Evolutionary conservation across 192 early-diverging fungal species (phyloP), one percentile per base, ranked within the genome.

Genomic region (Coemansia erecta): DNA sequence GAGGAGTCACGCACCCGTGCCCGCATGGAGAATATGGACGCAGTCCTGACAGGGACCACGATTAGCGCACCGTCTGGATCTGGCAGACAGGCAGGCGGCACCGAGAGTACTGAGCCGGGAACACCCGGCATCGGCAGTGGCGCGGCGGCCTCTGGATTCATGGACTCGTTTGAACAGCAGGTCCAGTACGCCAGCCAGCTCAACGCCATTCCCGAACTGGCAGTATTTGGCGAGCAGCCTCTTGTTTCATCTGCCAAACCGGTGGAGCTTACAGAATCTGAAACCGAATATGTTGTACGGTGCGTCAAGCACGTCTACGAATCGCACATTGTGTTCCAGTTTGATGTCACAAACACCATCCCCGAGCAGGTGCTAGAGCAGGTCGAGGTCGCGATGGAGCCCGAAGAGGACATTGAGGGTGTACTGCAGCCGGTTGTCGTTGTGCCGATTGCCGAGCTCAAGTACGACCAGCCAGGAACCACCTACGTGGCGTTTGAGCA

Each of bases 221-320:
- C 89, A 6, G 77, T 84, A 18, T 88, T 95, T 61, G 94, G 94
- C 31, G 68, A 47, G 18, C 68, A 66, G 56, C 76, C 85, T 21
- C 70, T 97, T 56, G 94, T 93, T 62, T 92, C 89, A 17, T 93
- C 88, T 52, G 53, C 54, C 43, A 83, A 85, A 64, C 78, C 88
- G n/a, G 82, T 87, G 17, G 86, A 85, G 54, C 79, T 98, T 19
- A 97, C 94, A 15, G 97, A 99, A 67, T 81, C 86, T 11, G 97
- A 98, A 73, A 94, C 92, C 11, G 97, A 99, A 73, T 99, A 99
- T 78, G 86, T 88, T 23, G 93, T 99, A 51, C 77, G 82, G 18
- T 94, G 90, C 61, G 72, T 95, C 53, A 98, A 98, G 77, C 97
- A 99, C 60, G 84, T 95, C n/a, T 99, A 93, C 68, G 74, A 82